Conservation (phyloP, 805 yeast species). For the Grigorovia yakushimaensis region DNA sequence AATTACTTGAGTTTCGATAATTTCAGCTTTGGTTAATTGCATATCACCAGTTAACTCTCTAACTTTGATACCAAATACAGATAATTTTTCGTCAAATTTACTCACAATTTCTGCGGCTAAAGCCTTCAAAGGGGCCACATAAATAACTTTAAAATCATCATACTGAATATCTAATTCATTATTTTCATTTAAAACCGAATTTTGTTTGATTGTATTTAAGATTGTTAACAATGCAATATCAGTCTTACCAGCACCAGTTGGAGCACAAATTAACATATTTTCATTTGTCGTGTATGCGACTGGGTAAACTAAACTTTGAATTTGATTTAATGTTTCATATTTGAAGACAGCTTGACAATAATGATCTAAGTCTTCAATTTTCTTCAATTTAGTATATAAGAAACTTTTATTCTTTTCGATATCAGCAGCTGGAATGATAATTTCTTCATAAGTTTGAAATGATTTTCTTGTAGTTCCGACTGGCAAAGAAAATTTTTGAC, state of each 20-base stretch:
- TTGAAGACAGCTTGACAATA: constrained; percentile 79
- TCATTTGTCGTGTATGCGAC: constrained; percentile 90
- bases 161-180: constrained; percentile 58
- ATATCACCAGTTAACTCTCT: constrained; percentile 91
- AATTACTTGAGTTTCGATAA: constrained; percentile 70
- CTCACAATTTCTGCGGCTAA: constrained; percentile 95
- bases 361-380: constrained; percentile 56
- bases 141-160: constrained; percentile 81
- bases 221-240: constrained; percentile 82
- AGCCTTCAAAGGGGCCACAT: constrained; percentile 90
- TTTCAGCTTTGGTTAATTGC: constrained; percentile 79
- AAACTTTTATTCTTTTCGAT: constrained; percentile 39
- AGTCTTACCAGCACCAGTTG: constrained; percentile 97
- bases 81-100: constrained; percentile 65
- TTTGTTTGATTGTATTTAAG: constrained; percentile 69
- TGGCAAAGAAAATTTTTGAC: constrained; percentile 73
- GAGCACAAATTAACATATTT: constrained; percentile 93
- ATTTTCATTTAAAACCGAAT: constrained; percentile 42
- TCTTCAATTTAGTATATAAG: constrained; percentile 38
- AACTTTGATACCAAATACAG: constrained; percentile 80
- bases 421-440: constrained; percentile 67
- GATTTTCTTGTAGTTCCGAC: constrained; percentile 63
- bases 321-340: constrained; percentile 68
- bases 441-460: constrained; percentile 63
- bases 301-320: constrained; percentile 86